Evolutionary conservation across 148 eudicot genomes (phyloP).

Genomic region (Pharnaceum exiguum): DNA sequence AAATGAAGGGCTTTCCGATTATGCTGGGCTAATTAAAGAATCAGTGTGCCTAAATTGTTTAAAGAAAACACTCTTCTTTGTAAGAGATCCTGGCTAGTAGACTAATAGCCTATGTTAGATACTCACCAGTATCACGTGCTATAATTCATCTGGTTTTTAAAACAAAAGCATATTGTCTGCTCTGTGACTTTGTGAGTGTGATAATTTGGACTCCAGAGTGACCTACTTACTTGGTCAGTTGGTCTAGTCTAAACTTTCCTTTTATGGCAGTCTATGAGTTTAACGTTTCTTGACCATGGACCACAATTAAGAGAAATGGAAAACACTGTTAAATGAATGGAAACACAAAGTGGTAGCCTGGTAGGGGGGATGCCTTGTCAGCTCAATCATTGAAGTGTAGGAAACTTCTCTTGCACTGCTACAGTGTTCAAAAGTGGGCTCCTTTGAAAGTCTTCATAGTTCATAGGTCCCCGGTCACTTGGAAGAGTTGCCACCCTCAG

Average conservation of each 20-base stretch:
- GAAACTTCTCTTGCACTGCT: conserved; percentile 7
- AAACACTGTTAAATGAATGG: not conserved
- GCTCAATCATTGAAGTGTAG: conserved; percentile 19
- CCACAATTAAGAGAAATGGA: conserved; percentile 13
- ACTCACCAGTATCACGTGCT: too few relatives aligned
- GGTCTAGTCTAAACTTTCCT: conserved; percentile 21
- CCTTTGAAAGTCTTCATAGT: conserved; percentile 6
- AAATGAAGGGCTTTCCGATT: too few relatives aligned
- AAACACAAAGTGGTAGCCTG: not conserved
- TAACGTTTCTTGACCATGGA: conserved; percentile 16
- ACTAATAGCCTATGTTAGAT: too few relatives aligned
- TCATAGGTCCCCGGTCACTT: conserved; percentile 8
- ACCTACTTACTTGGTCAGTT: too few relatives aligned
- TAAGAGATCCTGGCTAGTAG: too few relatives aligned
- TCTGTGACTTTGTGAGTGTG: too few relatives aligned
- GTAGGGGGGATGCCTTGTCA: conserved; percentile 6
- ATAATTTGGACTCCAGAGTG: too few relatives aligned
- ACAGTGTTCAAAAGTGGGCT: conserved; percentile 12
- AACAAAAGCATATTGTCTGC: too few relatives aligned
- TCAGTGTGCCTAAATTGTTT: too few relatives aligned
- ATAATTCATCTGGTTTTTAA: too few relatives aligned
- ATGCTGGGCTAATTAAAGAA: too few relatives aligned
- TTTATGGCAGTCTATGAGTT: conserved; percentile 7
- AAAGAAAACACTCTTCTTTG: too few relatives aligned
- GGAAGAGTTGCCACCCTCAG: not conserved